phyloP scores from a whole-genome alignment of 108 stramenopile species.

The Asterionellopsis glacialis region DNA sequence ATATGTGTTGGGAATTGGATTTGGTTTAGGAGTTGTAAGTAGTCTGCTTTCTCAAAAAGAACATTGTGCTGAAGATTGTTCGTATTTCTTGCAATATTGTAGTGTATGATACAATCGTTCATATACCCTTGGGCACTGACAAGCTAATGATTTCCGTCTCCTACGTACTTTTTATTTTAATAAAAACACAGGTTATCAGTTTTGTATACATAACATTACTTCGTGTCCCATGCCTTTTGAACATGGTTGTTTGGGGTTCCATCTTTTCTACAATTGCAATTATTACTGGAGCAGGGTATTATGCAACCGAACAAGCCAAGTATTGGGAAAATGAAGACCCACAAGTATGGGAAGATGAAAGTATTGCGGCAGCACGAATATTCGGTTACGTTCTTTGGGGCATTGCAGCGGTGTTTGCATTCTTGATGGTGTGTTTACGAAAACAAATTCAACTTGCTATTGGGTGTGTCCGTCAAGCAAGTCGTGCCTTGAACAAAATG shows the following conservation, averaged over 20 bases:
- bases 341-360: slow-evolving; percentile 24
- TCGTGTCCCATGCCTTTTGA: slow-evolving; percentile 78
- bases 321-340: slow-evolving; percentile 51
- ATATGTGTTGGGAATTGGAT: slow-evolving; percentile 80
- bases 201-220: slow-evolving; percentile 60
- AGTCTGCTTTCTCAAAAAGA: slow-evolving; percentile 67
- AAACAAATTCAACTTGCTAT: slow-evolving; percentile 85
- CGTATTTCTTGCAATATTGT: no score
- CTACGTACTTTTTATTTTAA: no score
- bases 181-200: neutral
- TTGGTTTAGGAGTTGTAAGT: slow-evolving; percentile 47
- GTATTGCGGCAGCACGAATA: slow-evolving; percentile 43
- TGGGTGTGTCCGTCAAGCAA: slow-evolving; percentile 79
- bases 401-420: slow-evolving; percentile 42
- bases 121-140: no score
- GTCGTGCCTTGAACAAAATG: slow-evolving; percentile 76
- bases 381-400: slow-evolving; percentile 54
- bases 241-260: slow-evolving; percentile 76
- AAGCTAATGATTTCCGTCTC: no score
- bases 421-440: slow-evolving; percentile 75
- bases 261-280: slow-evolving; percentile 58
- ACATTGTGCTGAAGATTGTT: no score
- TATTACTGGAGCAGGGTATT: slow-evolving; percentile 55
- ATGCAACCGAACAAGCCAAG: slow-evolving; percentile 32
- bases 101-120: no score